phyloP scores from a whole-genome alignment of 2,329 filamentous ascomycete species.

The Sphaerulina populicola region DNA sequence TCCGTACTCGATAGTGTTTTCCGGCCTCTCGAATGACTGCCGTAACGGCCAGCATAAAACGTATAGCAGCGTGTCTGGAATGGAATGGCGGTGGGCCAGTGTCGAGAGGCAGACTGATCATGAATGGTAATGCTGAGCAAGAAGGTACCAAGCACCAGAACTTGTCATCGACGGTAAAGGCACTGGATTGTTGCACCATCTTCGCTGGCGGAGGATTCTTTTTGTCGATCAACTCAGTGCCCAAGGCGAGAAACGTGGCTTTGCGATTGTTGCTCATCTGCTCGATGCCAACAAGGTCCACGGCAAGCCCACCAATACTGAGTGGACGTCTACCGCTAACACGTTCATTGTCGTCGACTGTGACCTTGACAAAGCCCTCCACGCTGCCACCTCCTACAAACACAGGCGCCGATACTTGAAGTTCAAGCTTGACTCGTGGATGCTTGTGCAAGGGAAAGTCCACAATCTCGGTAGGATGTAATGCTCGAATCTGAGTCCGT shows the following conservation, averaged over 20 bases:
- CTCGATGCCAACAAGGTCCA: constrained; percentile 47
- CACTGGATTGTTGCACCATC: constrained; percentile 42
- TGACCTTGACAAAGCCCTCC: constrained; percentile 44
- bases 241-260: constrained; percentile 45
- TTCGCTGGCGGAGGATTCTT: constrained; percentile 44
- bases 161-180: constrained; percentile 32
- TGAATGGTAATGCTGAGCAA: constrained; percentile 43
- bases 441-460: constrained; percentile 44
- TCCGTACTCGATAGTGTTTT: constrained; percentile 44
- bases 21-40: constrained; percentile 42
- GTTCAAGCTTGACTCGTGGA: constrained; percentile 42
- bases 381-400: constrained; percentile 50
- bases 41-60: constrained; percentile 44
- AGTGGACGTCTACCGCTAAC: constrained; percentile 39
- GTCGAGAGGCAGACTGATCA: constrained; percentile 46
- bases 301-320: constrained; percentile 42
- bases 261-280: constrained; percentile 42
- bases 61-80: constrained; percentile 45
- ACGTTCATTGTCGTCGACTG: constrained; percentile 42
- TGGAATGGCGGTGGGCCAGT: constrained; percentile 48
- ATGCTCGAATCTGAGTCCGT: constrained; percentile 43
- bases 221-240: constrained; percentile 45
- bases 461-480: constrained; percentile 42
- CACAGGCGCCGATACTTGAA: constrained; percentile 45
- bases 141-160: constrained; percentile 47